phyloP scores from a whole-genome alignment of 352 stramenopile species.

The Blastocystis sp. region DNA sequence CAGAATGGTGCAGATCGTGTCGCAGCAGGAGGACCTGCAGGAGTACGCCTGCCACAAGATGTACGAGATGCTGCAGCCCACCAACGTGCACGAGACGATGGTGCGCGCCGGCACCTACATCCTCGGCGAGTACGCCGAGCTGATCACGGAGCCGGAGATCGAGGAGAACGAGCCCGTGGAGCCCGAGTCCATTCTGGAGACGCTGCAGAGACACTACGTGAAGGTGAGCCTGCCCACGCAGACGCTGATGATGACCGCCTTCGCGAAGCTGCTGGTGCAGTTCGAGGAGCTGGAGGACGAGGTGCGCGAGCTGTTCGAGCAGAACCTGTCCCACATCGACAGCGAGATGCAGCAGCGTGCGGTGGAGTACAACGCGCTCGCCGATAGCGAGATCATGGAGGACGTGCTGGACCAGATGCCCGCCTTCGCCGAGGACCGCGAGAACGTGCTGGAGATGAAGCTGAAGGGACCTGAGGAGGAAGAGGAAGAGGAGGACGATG shows the following conservation, averaged over 20 bases:
- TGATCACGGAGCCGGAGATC: slow-evolving; percentile 82
- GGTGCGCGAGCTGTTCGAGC: slow-evolving; percentile 85
- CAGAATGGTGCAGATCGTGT: slow-evolving; percentile 97
- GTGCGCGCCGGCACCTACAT: slow-evolving; percentile 92
- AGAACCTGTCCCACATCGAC: slow-evolving; percentile 90
- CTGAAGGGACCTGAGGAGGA: slow-evolving; percentile 79
- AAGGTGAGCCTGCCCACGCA: slow-evolving; percentile 84
- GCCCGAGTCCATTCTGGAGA: slow-evolving; percentile 79
- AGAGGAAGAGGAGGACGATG: slow-evolving; percentile 80
- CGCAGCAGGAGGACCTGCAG: slow-evolving; percentile 93
- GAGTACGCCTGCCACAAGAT: slow-evolving; percentile 91
- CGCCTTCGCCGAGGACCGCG: slow-evolving; percentile 90
- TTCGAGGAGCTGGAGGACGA: slow-evolving; percentile 80
- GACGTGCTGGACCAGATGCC: slow-evolving; percentile 95
- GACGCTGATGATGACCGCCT: slow-evolving; percentile 91
- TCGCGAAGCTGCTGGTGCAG: slow-evolving; percentile 91
- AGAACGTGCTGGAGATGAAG: slow-evolving; percentile 82
- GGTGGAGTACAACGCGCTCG: slow-evolving; percentile 90
- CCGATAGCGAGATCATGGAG: slow-evolving; percentile 85
- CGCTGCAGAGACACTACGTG: slow-evolving; percentile 93
- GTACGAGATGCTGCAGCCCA: slow-evolving; percentile 89
- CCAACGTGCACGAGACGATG: slow-evolving; percentile 91
- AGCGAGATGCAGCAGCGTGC: slow-evolving; percentile 95
- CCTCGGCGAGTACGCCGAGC: slow-evolving; percentile 94
- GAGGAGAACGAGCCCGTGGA: slow-evolving; percentile 65